Base-by-base conservation (phyloP, 148 eudicot species). In the Cornus florida region DNA sequence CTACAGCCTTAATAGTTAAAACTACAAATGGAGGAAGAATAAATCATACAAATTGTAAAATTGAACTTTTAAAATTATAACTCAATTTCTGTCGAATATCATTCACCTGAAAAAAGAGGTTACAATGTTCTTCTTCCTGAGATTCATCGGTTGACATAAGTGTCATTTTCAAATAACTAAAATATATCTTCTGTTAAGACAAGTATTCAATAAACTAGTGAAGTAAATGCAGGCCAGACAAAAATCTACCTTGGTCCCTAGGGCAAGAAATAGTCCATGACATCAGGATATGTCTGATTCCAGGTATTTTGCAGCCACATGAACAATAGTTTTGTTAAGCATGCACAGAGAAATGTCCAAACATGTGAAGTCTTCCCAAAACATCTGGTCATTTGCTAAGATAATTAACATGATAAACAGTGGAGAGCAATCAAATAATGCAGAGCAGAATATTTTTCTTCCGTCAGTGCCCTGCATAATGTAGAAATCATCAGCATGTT, bases 281-380 rank as follows among this genome's bases (percentile, higher is more conserved):
- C 88, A 84, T 81, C 81, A 84, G 56, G 89, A 84, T 70, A 82
- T 70, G 77, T 89, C 92, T 79, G 90, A 83, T 50, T 84, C 91
- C 64, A 93, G 78, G 81, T 84, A 86, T 76, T 83, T 89, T 56
- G 87, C 79, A 82, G 95, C 92, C 20, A 91, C 90, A 62, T 88
- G 88, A 82, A 96, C 82, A 71, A 96, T 89, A 76, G 94, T 88
- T 86, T 91, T 96, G 88, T 96, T 96, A 89, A 96, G 82, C 85
- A 78, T 84, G 90, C 99, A 96, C 75, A 93, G 98, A 69, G 98
- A 92, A 74, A 87, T 82, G 83, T 96, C 99, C 83, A 96, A 82
- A 85, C 98, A 93, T 32, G 99, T 92, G 79, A 91, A 93, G 82
- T 92, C 97, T 86, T 96, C 99, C 99, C 99, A 96, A 62, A 92